Base-by-base conservation (phyloP, 1,284 basidiomycete species). In the Cutaneotrichosporon cutaneum region DNA sequence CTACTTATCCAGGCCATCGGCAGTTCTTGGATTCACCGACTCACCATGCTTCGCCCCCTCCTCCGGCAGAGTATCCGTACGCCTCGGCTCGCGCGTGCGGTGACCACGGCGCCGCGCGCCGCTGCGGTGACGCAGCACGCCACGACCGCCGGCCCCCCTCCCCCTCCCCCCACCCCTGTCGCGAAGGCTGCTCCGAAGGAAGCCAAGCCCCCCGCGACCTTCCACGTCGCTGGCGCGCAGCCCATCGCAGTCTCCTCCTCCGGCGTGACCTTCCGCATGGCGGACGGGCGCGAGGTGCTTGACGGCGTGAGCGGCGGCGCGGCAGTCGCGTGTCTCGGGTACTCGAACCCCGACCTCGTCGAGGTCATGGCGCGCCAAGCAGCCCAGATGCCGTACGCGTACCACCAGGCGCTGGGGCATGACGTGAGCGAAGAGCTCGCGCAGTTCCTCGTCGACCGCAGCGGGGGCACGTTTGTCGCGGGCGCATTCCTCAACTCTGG, bases 261-360 rank as follows among this genome's bases (percentile, higher is more conserved):
- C 0, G 70, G 69, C n/a, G 39, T 70, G 16, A 48, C 59, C 32
- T 70, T 65, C 63, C 68, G 63, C 39, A 68, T 74, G 30, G 36
- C 54, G 3, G 52, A 64, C 45, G 72, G 72, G 14, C 53, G 51
- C n/a, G 44, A 45, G 13, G 57, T 74, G n/a, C 65, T 74, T 35
- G 72, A 74, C 58, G 71, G 66, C 53, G 58, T 68, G 33, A 66
- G 64, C 27, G 92, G 91, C 51, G 91, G 91, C 32, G 90, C 90
- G 14, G 90, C 92, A 13, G 91, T 94, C 42, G 78, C 86, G 7
- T 91, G 88, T 72, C 76, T 94, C 44, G 92, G 92, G 1, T 85
- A 86, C 66, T 85, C 84, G 13, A 87, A 93, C 75, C 87, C 86
- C 5, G 84, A 83, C 32, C 61, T 75, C 45, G 62, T 72, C 18